These are phyloP conservation scores for Haplosporangium sp. DNA, from an alignment of 371 early-diverging fungal genomes.

Conservation along the genomic window DNA sequence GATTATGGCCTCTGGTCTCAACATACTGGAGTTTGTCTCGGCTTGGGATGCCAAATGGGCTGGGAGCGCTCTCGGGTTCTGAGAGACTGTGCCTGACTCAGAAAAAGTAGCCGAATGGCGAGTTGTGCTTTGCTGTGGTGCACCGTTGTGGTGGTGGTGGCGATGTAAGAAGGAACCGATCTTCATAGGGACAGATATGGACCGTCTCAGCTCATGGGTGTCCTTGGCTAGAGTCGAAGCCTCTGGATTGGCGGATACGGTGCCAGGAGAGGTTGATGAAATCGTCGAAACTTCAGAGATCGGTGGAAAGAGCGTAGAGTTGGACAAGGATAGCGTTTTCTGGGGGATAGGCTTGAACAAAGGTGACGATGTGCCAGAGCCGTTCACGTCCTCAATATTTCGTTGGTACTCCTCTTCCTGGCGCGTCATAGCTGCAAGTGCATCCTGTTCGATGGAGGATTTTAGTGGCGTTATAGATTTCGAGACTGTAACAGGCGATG, in stretches of 20 bases:
- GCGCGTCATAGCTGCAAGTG: conserved; percentile 3
- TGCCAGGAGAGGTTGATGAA: background rate
- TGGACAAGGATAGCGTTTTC: background rate
- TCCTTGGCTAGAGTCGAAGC: background rate
- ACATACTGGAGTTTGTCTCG: background rate
- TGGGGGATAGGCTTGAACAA: conserved; percentile 2
- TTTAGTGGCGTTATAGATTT: background rate
- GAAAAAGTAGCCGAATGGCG: conserved; percentile 29
- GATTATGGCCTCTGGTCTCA: background rate
- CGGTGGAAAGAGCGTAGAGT: background rate
- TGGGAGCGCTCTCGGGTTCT: conserved; percentile 11
- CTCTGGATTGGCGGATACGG: background rate
- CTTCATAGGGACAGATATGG: conserved; percentile 36
- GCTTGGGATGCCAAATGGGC: background rate
- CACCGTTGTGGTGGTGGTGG: conserved; percentile 13
- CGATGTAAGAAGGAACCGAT: conserved; percentile 30
- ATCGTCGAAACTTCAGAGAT: background rate
- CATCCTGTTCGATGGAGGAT: background rate
- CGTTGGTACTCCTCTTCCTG: conserved; percentile 43
- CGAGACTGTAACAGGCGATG: too few species aligned
- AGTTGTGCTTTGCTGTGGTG: background rate
- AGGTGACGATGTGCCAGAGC: conserved; percentile 30
- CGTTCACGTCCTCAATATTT: conserved; percentile 28
- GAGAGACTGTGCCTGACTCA: conserved; percentile 16
- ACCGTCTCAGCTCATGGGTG: conserved; percentile 15